A percentile compares a stretch with the other conserved stretches of the same genome.
Evolutionary conservation across 2,329 filamentous ascomycete species (phyloP).

Genomic region (Karstenula rhodostoma): DNA sequence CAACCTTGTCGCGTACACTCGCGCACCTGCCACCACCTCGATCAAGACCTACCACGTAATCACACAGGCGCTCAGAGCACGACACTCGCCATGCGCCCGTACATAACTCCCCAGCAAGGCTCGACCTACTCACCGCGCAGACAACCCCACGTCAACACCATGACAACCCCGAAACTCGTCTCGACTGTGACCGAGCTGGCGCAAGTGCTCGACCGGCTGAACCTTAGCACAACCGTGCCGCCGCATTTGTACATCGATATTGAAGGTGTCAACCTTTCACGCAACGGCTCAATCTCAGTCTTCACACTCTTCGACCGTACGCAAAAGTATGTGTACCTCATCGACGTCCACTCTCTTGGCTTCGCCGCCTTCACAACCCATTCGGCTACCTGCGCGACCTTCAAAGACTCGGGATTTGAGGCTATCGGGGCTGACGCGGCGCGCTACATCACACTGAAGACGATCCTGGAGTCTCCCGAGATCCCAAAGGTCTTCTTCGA

Average conservation of each 20-base stretch:
- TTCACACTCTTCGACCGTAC: conserved; percentile 29
- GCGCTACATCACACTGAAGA: conserved; percentile 31
- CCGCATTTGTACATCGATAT: conserved; percentile 31
- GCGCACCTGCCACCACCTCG: background rate
- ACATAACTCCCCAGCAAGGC: background rate
- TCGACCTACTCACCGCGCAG: background rate
- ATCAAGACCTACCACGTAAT: background rate
- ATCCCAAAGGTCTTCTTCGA: conserved; percentile 42
- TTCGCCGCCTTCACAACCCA: conserved; percentile 34
- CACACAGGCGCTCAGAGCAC: background rate
- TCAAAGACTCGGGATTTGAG: background rate
- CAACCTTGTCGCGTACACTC: background rate
- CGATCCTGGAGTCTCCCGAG: conserved; percentile 34
- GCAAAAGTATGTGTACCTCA: conserved; percentile 28
- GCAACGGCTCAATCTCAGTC: conserved; percentile 36
- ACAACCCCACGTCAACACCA: background rate
- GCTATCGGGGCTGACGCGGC: background rate
- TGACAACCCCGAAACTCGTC: background rate
- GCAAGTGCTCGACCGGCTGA: conserved; percentile 3
- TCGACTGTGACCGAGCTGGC: background rate
- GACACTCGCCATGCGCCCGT: background rate
- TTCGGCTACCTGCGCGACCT: conserved; percentile 3
- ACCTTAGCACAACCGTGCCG: conserved; percentile 1
- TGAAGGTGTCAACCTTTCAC: conserved; percentile 34
- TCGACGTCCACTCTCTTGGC: conserved; percentile 41